Evolutionary conservation across 1,284 basidiomycete species (phyloP), one percentile per base, ranked within the genome.

Genomic region (Afroboletus lepidellus): DNA sequence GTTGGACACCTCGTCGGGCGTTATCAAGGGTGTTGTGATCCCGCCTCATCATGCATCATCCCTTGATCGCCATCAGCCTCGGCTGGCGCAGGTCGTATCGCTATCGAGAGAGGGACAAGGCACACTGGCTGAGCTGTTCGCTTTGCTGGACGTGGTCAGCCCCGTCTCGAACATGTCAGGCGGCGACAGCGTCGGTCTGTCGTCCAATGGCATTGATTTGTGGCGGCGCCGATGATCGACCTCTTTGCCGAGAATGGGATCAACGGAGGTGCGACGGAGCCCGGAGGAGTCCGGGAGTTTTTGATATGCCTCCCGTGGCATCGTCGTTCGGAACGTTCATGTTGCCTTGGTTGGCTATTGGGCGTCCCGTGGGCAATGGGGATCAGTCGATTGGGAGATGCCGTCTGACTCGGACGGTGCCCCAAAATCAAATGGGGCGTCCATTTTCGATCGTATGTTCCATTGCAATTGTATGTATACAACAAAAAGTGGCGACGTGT

Each of bases 191-290:
- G 25, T 27, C 25, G 9, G 25, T 6, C 25, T 6, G 25, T 27
- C 6, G 25, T 9, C 5, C 25, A 9, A 27, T 27, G 25, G 25
- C 25, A 27, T n/a, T n/a, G n/a, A n/a, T n/a, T 9, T 9, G 25
- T 27, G 25, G 9, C n/a, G 27, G 11, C 18, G 38, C 33, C 44
- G 44, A 54, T 42, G 53, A 54, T 55, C 52, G 52, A 55, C 51
- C 27, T 27, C 29, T 12, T n/a, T 33, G 15, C 52, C 53, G 18
- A 21, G 41, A 45, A 45, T 43, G 30, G 37, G 36, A n/a, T 29
- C 32, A 32, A 30, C 52, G 52, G 52, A 53, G 18, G 41, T 20
- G 51, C 48, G 52, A 51, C 52, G 52, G 52, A 50, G 24, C 33
- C 49, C 49, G 45, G 46, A 9, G 32, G 41, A 34, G 34, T 18